Evolutionary conservation across 169 alveolate species (phyloP), one percentile per base, ranked within the genome.

Genomic region (Babesia bigemina): DNA sequence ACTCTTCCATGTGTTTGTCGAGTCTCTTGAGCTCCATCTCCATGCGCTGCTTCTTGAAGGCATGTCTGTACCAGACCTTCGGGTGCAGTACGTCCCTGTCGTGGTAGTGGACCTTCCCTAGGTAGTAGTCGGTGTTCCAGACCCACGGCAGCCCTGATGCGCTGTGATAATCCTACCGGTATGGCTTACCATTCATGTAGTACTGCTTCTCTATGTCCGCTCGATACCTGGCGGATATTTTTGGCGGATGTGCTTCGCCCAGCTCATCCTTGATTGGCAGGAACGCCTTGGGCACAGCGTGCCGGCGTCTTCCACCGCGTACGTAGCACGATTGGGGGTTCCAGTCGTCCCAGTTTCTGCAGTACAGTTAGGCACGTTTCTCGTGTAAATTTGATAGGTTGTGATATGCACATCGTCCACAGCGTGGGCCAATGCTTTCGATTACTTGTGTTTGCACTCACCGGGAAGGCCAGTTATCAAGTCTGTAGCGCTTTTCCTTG

Each of bases 391-490:
- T 14, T 4, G 63, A 56, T 26, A 4, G 8, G 36, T 24, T 56
- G 28, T 33, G 6, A 33, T 33, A 33, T 6, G 39, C 6, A 33
- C 39, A 33, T 33, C 10, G 39, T 33, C 39, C 6, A 33, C 39
- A 33, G 6, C 39, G 39, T 6, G 39, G 39, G 39, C 39, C 39
- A 33, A 33, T 33, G 2, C 39, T 33, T 6, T 33, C 10, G 39
- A 33, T 33, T 33, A 6, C 39, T 2, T 2, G 39, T 33, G 39
- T 33, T 33, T 33, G 39, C 16, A 10, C 67, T 44, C 60, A 93
- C 96, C 96, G 88, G 39, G 96, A 93, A 24, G 92, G 93, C 95
- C 95, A 93, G 70, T 90, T 90, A 74, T 93, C 96, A 16, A 93
- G 74, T 53, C 92, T 77, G 65, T 91, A 93, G 62, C 94, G 75